Conservation (phyloP, 2,329 filamentous ascomycete genomes). For the Chaetomium sp. region DNA sequence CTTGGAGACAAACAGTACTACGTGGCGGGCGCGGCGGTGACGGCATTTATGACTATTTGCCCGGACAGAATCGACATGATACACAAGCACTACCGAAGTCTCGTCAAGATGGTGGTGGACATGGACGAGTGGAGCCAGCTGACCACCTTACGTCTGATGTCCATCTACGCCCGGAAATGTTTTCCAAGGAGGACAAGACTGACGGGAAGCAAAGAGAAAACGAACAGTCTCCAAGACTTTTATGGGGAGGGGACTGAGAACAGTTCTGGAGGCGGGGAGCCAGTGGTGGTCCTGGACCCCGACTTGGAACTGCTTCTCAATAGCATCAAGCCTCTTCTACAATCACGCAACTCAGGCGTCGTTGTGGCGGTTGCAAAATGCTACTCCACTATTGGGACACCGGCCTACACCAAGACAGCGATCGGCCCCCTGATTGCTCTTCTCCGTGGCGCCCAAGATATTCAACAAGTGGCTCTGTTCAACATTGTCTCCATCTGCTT, state of each 20-base stretch:
- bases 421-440: conserved; percentile 83
- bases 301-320: conserved; percentile 79
- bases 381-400: conserved; percentile 77
- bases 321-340: conserved; percentile 73
- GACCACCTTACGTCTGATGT: conserved; percentile 73
- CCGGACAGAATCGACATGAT: conserved; percentile 82
- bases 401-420: conserved; percentile 65
- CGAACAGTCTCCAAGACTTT: conserved; percentile 59
- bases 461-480: conserved; percentile 83
- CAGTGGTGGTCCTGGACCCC: conserved; percentile 63
- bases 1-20: conserved; percentile 92
- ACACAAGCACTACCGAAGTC: conserved; percentile 77
- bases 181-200: conserved; percentile 67
- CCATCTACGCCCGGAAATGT: conserved; percentile 76
- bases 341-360: conserved; percentile 88
- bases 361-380: conserved; percentile 80
- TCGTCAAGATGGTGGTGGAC: conserved; percentile 88
- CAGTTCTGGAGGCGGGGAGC: conserved; percentile 36
- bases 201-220: conserved; percentile 38
- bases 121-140: conserved; percentile 99
- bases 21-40: conserved; percentile 89
- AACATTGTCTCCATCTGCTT: conserved; percentile 94
- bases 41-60: conserved; percentile 82
- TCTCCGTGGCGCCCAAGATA: conserved; percentile 75
- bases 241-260: conserved; percentile 62